Conservation (phyloP, 2,329 filamentous ascomycete genomes). For the Colletotrichum somersetense region DNA sequence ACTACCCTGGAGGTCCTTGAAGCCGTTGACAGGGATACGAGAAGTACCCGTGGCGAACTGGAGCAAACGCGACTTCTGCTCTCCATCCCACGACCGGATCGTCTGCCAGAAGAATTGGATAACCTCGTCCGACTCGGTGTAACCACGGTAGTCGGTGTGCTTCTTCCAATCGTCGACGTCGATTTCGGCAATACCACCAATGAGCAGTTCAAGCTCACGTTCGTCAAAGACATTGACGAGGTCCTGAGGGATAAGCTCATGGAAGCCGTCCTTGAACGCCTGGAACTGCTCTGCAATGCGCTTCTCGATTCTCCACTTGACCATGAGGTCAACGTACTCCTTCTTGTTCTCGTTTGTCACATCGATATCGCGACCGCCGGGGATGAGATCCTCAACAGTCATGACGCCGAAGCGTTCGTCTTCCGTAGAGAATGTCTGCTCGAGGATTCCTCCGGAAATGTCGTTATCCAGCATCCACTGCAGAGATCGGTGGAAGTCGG, state of each 20-base stretch:
- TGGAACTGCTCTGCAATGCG: conserved; percentile 98
- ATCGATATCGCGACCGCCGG: conserved; percentile 88
- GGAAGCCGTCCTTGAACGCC: conserved; percentile 96
- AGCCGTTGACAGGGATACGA: conserved; percentile 97
- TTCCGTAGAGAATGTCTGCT: conserved; percentile 96
- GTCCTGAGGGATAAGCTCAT: conserved; percentile 96
- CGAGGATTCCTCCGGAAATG: conserved; percentile 89
- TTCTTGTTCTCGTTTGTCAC: conserved; percentile 99
- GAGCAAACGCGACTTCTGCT: conserved; percentile 95
- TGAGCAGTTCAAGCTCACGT: conserved; percentile 93
- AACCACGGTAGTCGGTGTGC: conserved; percentile 98
- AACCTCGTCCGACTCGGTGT: conserved; percentile 97
- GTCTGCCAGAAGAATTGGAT: conserved; percentile 99
- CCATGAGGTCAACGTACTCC: conserved; percentile 98
- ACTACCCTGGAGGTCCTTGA: conserved; percentile 98
- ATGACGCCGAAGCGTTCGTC: conserved; percentile 97
- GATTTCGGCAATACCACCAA: conserved; percentile 99
- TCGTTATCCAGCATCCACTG: conserved; percentile 99
- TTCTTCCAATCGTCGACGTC: conserved; percentile 99
- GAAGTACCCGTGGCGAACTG: conserved; percentile 99
- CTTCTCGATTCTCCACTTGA: conserved; percentile 99
- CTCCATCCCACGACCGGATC: conserved; percentile 95
- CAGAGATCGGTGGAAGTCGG: conserved; percentile 95
- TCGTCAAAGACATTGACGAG: conserved; percentile 99
- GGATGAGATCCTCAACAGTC: conserved; percentile 93